A percentile compares a stretch with the other conserved stretches of the same genome.
Evolutionary conservation across 2,329 filamentous ascomycete genomes (phyloP).

Genomic region (Diaporthe sp.): DNA sequence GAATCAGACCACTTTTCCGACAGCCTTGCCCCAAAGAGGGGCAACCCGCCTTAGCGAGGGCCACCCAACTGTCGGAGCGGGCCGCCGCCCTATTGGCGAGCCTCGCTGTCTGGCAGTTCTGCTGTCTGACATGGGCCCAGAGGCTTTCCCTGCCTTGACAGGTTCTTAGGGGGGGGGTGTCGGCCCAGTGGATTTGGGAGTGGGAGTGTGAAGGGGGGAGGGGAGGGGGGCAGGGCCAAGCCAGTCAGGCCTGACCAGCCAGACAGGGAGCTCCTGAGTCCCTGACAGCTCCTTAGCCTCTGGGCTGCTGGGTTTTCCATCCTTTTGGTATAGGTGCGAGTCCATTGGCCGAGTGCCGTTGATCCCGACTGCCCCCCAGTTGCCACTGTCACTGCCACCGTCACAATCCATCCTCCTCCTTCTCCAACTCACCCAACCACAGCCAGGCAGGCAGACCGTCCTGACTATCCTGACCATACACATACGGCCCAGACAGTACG

Average conservation of each 20-base stretch:
- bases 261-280: slow-evolving; percentile 6
- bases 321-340: not conserved
- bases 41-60: slow-evolving; percentile 27
- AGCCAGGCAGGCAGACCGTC: not conserved
- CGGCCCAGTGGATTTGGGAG: not conserved
- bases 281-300: slow-evolving; percentile 17
- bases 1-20: slow-evolving; percentile 35
- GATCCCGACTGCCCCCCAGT: not conserved
- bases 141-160: not conserved
- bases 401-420: not conserved
- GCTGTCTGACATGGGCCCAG: slow-evolving; percentile 11
- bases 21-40: slow-evolving; percentile 33
- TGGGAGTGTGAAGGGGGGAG: not conserved
- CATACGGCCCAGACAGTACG: not conserved
- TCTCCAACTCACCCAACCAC: not conserved
- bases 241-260: not conserved
- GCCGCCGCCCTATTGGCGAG: slow-evolving; percentile 29
- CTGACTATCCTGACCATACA: not conserved
- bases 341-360: slow-evolving; percentile 6
- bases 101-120: slow-evolving; percentile 10
- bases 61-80: slow-evolving; percentile 18
- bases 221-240: not conserved
- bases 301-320: not conserved
- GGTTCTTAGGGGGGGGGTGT: not conserved
- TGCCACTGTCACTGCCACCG: not conserved